Conservation (phyloP, 176 grass and related monocot species). For the Phoenix dactylifera region DNA sequence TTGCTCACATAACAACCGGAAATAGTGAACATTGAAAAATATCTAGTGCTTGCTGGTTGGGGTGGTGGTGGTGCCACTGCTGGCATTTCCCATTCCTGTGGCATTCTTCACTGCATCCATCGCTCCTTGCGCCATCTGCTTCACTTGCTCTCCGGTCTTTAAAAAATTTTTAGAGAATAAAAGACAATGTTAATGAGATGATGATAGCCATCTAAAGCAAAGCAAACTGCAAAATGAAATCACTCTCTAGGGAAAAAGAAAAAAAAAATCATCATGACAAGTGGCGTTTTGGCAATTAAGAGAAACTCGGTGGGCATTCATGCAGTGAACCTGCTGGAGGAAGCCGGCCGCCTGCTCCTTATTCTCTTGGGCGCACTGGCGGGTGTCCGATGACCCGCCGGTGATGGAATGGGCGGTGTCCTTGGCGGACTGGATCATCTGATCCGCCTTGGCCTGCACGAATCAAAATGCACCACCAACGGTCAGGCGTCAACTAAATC, state of each 20-base stretch:
- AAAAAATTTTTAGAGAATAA: neutral
- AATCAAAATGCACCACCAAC: neutral
- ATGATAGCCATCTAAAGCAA: too few relatives aligned
- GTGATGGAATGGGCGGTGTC: conserved; percentile 11
- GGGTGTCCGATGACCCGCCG: conserved; percentile 2
- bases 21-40: too few relatives aligned
- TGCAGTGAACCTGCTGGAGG: neutral
- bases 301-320: neutral
- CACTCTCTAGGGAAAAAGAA: too few relatives aligned
- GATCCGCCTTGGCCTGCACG: conserved; percentile 15
- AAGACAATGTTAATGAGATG: neutral
- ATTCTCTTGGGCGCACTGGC: conserved; percentile 19
- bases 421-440: conserved; percentile 8
- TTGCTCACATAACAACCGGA: neutral
- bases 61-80: neutral
- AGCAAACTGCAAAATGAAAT: too few relatives aligned
- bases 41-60: neutral
- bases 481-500: neutral
- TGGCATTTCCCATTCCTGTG: neutral
- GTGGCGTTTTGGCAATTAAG: neutral
- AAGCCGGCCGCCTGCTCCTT: neutral
- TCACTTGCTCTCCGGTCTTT: neutral
- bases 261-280: too few relatives aligned
- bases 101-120: neutral
- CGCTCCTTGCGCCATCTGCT: neutral